Evolutionary conservation across 202 grass and related monocot species (phyloP).

Genomic region (Digitaria exilis): DNA sequence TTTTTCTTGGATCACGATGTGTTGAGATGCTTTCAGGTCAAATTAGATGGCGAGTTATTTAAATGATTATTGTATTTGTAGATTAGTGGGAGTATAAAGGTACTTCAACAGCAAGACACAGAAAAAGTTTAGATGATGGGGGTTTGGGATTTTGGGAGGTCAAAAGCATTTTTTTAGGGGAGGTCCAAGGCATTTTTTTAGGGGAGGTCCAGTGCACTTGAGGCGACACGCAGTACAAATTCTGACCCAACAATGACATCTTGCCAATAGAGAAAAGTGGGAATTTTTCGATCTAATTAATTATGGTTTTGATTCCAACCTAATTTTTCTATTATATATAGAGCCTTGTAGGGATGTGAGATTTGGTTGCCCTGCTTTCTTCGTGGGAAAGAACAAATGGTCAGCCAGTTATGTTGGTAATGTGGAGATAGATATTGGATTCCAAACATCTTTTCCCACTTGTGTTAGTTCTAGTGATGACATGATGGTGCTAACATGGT

Average conservation of each 20-base stretch:
- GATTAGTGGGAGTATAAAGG: background rate
- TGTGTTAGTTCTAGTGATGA: background rate
- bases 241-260: background rate
- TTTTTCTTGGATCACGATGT: background rate
- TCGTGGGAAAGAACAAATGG: background rate
- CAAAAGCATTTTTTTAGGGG: no score
- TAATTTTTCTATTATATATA: background rate
- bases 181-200: background rate
- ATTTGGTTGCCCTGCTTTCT: background rate
- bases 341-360: background rate
- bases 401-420: background rate
- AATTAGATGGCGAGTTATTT: background rate
- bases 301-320: background rate
- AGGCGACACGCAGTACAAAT: background rate
- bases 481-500: background rate
- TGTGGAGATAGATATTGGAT: background rate
- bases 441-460: background rate
- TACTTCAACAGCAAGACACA: background rate
- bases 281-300: background rate
- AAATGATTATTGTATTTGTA: background rate
- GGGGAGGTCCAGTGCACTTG: conserved; percentile 1
- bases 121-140: background rate
- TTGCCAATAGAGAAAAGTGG: background rate
- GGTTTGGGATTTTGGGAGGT: no score
- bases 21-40: background rate